A percentile compares a stretch with the other conserved stretches of the same genome.
Evolutionary conservation across 768 basidiomycete species (phyloP).

Genomic region (Amanita exitialis): DNA sequence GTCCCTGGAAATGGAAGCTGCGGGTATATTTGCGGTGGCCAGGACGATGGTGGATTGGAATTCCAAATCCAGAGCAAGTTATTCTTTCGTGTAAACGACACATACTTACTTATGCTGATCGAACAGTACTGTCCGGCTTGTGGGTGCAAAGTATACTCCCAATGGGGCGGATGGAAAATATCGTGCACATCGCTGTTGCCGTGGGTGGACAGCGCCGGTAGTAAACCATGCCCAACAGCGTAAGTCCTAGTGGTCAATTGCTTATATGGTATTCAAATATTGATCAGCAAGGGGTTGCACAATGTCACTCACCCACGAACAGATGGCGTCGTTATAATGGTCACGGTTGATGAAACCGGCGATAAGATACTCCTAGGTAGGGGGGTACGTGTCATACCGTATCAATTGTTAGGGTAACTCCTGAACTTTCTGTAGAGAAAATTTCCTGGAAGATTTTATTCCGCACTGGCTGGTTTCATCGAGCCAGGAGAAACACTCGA

Average conservation of each 20-base stretch:
- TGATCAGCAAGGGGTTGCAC: slow-evolving; percentile 66
- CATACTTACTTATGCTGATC: not conserved
- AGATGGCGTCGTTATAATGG: slow-evolving; percentile 88
- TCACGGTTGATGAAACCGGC: slow-evolving; percentile 67
- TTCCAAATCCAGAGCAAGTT: slow-evolving; percentile 63
- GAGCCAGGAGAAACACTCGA: slow-evolving; percentile 94
- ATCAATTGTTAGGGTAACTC: not conserved
- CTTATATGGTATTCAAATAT: slow-evolving; percentile 4
- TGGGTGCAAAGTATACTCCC: slow-evolving; percentile 67
- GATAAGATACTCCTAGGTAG: slow-evolving; percentile 84
- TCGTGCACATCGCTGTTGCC: slow-evolving; percentile 68
- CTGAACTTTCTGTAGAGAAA: slow-evolving; percentile 35
- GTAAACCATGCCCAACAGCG: slow-evolving; percentile 64
- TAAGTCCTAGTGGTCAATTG: slow-evolving; percentile 22
- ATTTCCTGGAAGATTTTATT: slow-evolving; percentile 68
- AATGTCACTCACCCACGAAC: slow-evolving; percentile 81
- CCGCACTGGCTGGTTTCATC: slow-evolving; percentile 87
- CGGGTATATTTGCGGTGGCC: slow-evolving; percentile 68
- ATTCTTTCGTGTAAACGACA: not conserved
- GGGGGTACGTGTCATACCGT: slow-evolving; percentile 41
- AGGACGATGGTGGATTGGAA: slow-evolving; percentile 93
- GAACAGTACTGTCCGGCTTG: slow-evolving; percentile 82
- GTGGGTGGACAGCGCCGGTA: slow-evolving; percentile 56
- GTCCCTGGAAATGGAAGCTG: slow-evolving; percentile 51
- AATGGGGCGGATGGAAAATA: slow-evolving; percentile 97